Conservation (phyloP, 352 stramenopile species). For the Pythium plurisporium region DNA sequence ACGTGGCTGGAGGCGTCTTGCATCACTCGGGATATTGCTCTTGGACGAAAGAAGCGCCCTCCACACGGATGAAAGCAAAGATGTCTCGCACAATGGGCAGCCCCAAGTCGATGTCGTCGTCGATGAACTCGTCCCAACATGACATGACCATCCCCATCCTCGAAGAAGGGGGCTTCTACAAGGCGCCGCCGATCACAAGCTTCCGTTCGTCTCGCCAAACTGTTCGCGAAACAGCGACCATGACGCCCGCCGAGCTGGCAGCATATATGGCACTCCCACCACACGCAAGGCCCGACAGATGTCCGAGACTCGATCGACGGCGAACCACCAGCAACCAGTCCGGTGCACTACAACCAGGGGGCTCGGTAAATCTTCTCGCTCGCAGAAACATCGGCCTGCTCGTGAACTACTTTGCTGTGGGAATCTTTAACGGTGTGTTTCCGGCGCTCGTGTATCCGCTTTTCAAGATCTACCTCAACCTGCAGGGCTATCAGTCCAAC, state of each 20-base stretch:
- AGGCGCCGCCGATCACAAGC: conserved; percentile 6
- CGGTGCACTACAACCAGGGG: conserved; percentile 21
- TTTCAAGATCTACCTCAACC: conserved; percentile 63
- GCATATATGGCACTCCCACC: conserved; percentile 11
- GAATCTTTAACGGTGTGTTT: conserved; percentile 62
- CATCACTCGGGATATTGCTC: neutral
- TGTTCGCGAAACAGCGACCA: conserved; percentile 1
- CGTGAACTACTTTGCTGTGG: conserved; percentile 65
- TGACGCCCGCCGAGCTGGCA: conserved; percentile 11
- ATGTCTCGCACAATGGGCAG: neutral
- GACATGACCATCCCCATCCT: conserved; percentile 18
- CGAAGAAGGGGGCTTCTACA: conserved; percentile 12
- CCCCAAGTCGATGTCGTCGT: conserved; percentile 8
- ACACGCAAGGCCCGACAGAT: neutral
- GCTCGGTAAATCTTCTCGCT: conserved; percentile 25
- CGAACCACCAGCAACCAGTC: neutral
- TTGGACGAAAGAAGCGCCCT: too few relatives aligned
- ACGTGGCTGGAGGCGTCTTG: neutral
- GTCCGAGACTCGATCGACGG: neutral
- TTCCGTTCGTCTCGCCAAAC: conserved; percentile 7
- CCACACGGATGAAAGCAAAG: neutral
- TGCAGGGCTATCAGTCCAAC: conserved; percentile 67
- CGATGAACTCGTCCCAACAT: conserved; percentile 9
- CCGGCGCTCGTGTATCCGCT: conserved; percentile 68
- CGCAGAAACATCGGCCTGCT: conserved; percentile 39